Evolutionary conservation across 2,329 filamentous ascomycete species (phyloP), one percentile per base, ranked within the genome.

Genomic region (Anisogramma anomala): DNA sequence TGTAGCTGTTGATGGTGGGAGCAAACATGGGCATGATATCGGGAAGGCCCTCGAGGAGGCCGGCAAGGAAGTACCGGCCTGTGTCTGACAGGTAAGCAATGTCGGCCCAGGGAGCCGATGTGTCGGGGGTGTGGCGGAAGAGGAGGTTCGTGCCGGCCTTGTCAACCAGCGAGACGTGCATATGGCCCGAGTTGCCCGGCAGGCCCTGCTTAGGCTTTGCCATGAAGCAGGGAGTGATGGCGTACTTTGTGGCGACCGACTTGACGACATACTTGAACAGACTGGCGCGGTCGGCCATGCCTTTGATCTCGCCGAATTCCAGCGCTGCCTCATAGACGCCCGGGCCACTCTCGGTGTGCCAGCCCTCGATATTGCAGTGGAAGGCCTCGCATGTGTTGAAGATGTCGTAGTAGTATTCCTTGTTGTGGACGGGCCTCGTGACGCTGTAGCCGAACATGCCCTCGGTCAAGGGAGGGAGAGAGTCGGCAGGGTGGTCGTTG

Each of bases 161-260:
- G 55, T 89, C 84, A 14, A 89, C 79, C 8, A 98, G 68, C 1
- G 89, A 96, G 47, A 96, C 71, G 60, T 98, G 91, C 71, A 94
- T 89, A 59, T 98, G 91, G 1, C 91, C 91, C 48, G 83, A 91
- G 66, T 96, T 96, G 34, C 91, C 91, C 0, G 91, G 91, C 0
- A 96, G 68, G 0, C 88, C 87, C 53, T 93, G 76, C 50, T 84
- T 79, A 3, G 91, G 91, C 63, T 98, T 98, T 13, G 91, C 91
- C 91, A 98, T 98, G 68, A 98, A 98, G 62, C 85, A 94, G 0
- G 91, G 91, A 0, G 86, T 94, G 56, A 98, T 94, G 50, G 85
- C 86, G 58, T 87, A 84, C 56, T 85, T 82, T 42, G 78, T 82
- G 33, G 84, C 85, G 28, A 94, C 76, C 8, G 85, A 87, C 64